A percentile compares a stretch with the other conserved stretches of the same genome.
Evolutionary conservation across 345 rosid species (phyloP).

Genomic region (Salix caprea): DNA sequence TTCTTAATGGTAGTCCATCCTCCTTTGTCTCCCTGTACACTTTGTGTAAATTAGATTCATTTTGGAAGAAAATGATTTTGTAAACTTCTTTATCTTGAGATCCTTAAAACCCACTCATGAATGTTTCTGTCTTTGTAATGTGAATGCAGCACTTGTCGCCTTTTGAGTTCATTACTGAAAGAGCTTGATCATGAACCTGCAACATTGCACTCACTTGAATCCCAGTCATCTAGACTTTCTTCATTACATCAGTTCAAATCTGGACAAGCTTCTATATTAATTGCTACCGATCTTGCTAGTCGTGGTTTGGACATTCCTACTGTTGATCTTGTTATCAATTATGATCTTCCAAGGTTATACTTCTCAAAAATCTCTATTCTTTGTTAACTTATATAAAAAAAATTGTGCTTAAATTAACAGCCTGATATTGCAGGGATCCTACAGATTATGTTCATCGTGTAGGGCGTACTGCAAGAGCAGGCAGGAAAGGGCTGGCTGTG

Average conservation of each 20-base stretch:
- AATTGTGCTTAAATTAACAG: slow-evolving; percentile 6
- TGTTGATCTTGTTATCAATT: slow-evolving; percentile 90
- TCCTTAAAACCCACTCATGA: neutral
- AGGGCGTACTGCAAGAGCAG: slow-evolving; percentile 98
- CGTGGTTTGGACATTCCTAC: slow-evolving; percentile 97
- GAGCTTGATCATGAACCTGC: slow-evolving; percentile 76
- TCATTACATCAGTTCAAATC: slow-evolving; percentile 84
- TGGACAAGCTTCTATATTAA: slow-evolving; percentile 64
- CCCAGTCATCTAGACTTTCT: slow-evolving; percentile 74
- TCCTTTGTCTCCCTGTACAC: neutral
- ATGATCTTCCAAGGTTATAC: slow-evolving; percentile 82
- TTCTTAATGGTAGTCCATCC: neutral
- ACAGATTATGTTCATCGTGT: slow-evolving; percentile 97
- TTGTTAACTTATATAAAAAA: neutral
- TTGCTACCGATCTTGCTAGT: slow-evolving; percentile 93
- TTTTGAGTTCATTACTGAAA: slow-evolving; percentile 68
- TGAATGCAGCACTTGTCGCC: slow-evolving; percentile 63
- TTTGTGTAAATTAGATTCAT: neutral
- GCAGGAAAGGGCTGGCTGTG: slow-evolving; percentile 84
- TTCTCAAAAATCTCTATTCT: neutral
- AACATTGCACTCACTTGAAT: slow-evolving; percentile 72
- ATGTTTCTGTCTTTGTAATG: slow-evolving; percentile 7
- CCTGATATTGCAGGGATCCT: slow-evolving; percentile 47
- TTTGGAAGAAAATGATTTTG: neutral
- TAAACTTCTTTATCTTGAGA: neutral